Evolutionary conservation across 1,284 basidiomycete species (phyloP), one percentile per base, ranked within the genome.

Genomic region (Termitomyces sp.): DNA sequence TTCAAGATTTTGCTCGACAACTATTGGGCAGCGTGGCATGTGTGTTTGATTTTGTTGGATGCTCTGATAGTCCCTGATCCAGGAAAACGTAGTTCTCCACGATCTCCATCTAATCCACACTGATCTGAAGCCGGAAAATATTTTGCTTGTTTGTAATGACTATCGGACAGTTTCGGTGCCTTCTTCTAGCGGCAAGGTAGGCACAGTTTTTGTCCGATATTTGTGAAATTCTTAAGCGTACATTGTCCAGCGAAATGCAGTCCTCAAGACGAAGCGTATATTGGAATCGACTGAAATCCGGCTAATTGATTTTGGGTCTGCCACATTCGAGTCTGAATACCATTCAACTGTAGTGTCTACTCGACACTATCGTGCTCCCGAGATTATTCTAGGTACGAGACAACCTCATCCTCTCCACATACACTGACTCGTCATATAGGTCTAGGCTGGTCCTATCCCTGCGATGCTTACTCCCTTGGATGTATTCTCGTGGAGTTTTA

Each of bases 401-500:
- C 13, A 10, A 5, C 5, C 10, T 19, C 26, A 26, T 46, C 33
- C 2, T 58, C 45, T 30, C 42, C 49, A 10, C 13, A 39, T 12
- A 1, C 34, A n/a, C 45, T 36, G 41, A 58, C 17, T 50, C 59
- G 31, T 58, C 17, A 51, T 58, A 55, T 44, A 96, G 94, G 93
- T 57, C 83, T 98, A 61, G 93, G 95, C 51, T 99, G 97, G 97
- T 96, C 94, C 48, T 99, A 89, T 71, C 95, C 97, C 0, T 99
- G 97, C 73, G 97, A 99, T 73, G 93, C 92, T 28, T 99, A 98
- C 77, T 99, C 97, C 10, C 82, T 99, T 52, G 97, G 97, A 6
- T 99, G 97, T 74, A 99, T 99, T 63, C 83, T 99, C 13, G 94
- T 99, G 58, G 97, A 99, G 71, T 98, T 99, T 69, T 97, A 88